A percentile compares a stretch with the other conserved stretches of the same genome.
Evolutionary conservation across 2,329 filamentous ascomycete genomes (phyloP).

Genomic region (Fusarium sarcochroum): DNA sequence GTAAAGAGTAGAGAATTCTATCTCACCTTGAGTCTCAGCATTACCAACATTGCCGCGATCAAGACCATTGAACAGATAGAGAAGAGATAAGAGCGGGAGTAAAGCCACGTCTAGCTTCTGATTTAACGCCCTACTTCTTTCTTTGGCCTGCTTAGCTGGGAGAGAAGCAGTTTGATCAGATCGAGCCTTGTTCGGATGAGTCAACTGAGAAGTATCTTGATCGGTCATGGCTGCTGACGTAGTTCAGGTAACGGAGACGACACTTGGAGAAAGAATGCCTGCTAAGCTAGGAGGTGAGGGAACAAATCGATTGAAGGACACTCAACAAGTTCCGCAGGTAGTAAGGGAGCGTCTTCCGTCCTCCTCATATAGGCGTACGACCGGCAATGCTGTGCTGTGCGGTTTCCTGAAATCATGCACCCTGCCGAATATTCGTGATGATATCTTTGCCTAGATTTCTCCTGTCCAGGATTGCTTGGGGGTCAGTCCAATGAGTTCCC

Average conservation of each 20-base stretch:
- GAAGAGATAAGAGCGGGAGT: slow-evolving; percentile 56
- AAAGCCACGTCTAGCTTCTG: slow-evolving; percentile 55
- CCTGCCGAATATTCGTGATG: slow-evolving; percentile 15
- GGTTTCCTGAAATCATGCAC: slow-evolving; percentile 4
- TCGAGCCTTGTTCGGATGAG: slow-evolving; percentile 18
- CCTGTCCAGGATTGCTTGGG: slow-evolving; percentile 22
- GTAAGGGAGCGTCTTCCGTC: slow-evolving; percentile 2
- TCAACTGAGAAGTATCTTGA: slow-evolving; percentile 7
- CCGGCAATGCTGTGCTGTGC: slow-evolving; percentile 14
- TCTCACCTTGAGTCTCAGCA: slow-evolving; percentile 55
- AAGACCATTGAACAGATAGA: slow-evolving; percentile 59
- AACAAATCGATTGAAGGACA: slow-evolving; percentile 1
- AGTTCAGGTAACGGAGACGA: not conserved
- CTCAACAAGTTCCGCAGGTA: not conserved
- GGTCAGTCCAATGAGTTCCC: slow-evolving; percentile 22
- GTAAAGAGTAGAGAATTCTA: not conserved
- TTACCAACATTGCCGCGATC: slow-evolving; percentile 60
- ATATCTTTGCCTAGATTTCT: slow-evolving; percentile 21
- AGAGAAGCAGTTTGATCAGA: slow-evolving; percentile 11
- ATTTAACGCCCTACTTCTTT: slow-evolving; percentile 47
- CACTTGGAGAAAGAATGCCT: not conserved
- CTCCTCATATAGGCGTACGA: slow-evolving; percentile 15
- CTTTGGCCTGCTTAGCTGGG: slow-evolving; percentile 14
- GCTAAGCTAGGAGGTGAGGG: not conserved
- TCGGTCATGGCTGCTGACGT: slow-evolving; percentile 18